phyloP scores from a whole-genome alignment of 768 basidiomycete species.

The Fomitopsis serialis region DNA sequence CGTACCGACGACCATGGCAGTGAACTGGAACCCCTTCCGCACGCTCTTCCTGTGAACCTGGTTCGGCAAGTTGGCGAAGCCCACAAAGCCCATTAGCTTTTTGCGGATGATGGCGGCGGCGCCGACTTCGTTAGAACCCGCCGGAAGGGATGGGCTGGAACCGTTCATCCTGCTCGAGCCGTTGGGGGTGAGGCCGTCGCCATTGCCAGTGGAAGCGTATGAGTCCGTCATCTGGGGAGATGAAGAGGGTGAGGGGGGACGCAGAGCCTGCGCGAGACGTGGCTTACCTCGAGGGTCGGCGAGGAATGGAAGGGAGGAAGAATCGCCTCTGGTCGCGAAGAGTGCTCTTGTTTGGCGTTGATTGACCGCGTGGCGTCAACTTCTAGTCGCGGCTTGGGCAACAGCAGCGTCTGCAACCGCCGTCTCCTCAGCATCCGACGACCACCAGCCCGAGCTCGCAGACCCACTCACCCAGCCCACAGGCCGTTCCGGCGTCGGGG shows the following conservation, averaged over 20 bases:
- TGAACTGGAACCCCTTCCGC: constrained; percentile 98
- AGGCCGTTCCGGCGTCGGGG: not conserved
- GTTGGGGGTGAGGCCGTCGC: constrained; percentile 57
- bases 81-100: constrained; percentile 94
- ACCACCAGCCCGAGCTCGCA: not conserved
- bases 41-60: constrained; percentile 99
- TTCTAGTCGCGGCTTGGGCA: constrained; percentile 40
- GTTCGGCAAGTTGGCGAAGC: constrained; percentile 97
- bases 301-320: constrained; percentile 35
- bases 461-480: constrained; percentile 11
- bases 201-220: constrained; percentile 62
- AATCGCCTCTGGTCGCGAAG: constrained; percentile 27
- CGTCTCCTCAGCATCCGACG: not conserved
- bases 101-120: constrained; percentile 57
- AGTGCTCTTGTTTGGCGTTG: constrained; percentile 28
- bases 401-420: constrained; percentile 24
- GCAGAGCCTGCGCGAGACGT: constrained; percentile 16
- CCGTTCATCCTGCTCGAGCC: constrained; percentile 55
- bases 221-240: constrained; percentile 65
- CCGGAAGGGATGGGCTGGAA: constrained; percentile 53
- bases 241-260: constrained; percentile 9
- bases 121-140: constrained; percentile 21
- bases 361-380: constrained; percentile 29
- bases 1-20: constrained; percentile 97
- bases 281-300: constrained; percentile 40